Conservation (phyloP, 208 protist species). For the Leishmania arabica region DNA sequence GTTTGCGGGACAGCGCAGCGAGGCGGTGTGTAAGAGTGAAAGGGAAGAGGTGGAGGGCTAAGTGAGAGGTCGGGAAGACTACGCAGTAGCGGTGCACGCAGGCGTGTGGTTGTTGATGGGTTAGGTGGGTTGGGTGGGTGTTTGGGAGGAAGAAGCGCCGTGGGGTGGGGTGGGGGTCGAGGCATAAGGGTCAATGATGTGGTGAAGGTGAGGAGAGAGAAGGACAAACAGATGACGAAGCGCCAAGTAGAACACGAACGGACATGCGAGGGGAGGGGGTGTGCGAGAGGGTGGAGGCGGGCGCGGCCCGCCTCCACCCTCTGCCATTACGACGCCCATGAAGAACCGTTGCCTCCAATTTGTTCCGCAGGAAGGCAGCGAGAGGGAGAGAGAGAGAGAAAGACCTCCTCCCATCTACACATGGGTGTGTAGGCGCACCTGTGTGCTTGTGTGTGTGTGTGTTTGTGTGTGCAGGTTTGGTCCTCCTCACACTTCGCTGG, state of each 20-base stretch:
- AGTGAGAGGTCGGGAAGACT: background rate
- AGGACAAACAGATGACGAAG: conserved; percentile 4
- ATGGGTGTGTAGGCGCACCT: background rate
- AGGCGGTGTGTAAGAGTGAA: background rate
- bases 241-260: background rate
- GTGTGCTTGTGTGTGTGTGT: background rate
- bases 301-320: background rate
- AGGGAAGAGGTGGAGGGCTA: background rate
- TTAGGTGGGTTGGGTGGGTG: background rate
- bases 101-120: background rate
- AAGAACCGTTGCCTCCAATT: background rate
- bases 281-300: background rate
- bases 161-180: background rate
- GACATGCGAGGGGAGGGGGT: background rate
- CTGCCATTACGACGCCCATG: no score
- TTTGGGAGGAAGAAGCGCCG: background rate
- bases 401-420: background rate
- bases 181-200: no score
- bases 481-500: background rate
- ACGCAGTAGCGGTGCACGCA: background rate
- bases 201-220: background rate
- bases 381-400: background rate
- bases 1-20: background rate
- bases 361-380: background rate
- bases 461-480: background rate